These are phyloP conservation scores for Spathaspora arborariae DNA, from an alignment of 805 yeast genomes.

Conservation along the genomic window DNA sequence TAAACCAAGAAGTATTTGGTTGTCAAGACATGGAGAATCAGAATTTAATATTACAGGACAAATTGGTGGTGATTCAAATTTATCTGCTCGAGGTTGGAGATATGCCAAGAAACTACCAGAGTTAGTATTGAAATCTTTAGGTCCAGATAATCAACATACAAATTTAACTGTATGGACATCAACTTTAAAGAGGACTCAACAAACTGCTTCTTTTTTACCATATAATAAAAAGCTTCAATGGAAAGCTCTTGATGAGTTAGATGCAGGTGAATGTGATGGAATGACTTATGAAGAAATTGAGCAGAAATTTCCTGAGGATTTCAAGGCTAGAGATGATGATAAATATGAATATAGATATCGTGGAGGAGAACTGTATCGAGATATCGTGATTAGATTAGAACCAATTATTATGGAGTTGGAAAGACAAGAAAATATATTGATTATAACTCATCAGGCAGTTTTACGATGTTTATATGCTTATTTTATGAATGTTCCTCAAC, in stretches of 20 bases:
- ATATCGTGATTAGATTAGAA: conserved; percentile 89
- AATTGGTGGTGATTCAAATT: conserved; percentile 91
- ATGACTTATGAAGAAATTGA: conserved; percentile 94
- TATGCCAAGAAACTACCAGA: conserved; percentile 82
- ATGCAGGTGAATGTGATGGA: conserved; percentile 97
- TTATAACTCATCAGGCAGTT: conserved; percentile 97
- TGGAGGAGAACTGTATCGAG: conserved; percentile 96
- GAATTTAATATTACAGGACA: conserved; percentile 89
- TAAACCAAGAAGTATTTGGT: conserved; percentile 88
- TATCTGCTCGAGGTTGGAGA: conserved; percentile 78
- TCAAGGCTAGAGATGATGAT: conserved; percentile 91
- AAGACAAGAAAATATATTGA: conserved; percentile 91
- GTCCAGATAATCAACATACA: conserved; percentile 48
- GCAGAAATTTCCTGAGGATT: conserved; percentile 83
- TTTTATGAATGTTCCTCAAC: conserved; percentile 98
- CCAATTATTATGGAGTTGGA: conserved; percentile 98
- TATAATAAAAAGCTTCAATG: conserved; percentile 76
- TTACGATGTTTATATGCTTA: conserved; percentile 94
- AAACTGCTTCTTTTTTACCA: conserved; percentile 80
- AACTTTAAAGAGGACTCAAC: conserved; percentile 85
- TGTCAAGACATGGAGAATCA: conserved; percentile 95
- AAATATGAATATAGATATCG: conserved; percentile 94
- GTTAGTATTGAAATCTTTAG: conserved; percentile 62
- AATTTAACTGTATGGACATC: conserved; percentile 92
- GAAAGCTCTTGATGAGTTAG: conserved; percentile 96